These are phyloP conservation scores for Pelargonium citronellum DNA, from an alignment of 441 rosid genomes.

Conservation along the genomic window DNA sequence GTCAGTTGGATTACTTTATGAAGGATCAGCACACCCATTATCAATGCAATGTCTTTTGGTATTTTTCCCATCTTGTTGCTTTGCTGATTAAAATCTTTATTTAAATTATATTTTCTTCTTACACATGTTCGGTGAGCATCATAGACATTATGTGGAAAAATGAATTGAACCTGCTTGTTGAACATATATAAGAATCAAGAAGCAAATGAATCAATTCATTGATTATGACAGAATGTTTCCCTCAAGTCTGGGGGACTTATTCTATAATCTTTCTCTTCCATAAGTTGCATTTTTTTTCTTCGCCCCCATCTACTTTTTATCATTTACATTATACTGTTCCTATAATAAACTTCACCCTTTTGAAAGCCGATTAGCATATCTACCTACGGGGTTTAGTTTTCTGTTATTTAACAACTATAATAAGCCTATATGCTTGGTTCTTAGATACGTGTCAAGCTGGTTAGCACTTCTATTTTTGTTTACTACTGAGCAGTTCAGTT, in stretches of 20 bases:
- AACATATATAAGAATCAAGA: background rate
- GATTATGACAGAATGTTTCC: background rate
- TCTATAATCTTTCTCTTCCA: background rate
- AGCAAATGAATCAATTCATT: background rate
- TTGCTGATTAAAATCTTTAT: constrained; percentile 4
- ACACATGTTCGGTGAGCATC: background rate
- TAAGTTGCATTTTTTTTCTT: background rate
- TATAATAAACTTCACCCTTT: background rate
- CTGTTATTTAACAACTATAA: background rate
- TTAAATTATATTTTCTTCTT: background rate
- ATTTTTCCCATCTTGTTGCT: constrained; percentile 18
- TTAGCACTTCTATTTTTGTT: no score
- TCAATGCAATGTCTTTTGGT: constrained; percentile 91
- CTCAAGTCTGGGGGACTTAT: background rate
- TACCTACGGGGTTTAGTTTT: background rate
- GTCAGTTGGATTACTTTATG: constrained; percentile 88
- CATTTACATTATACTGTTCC: background rate
- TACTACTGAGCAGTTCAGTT: background rate
- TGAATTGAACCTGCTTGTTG: background rate
- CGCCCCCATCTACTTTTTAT: background rate
- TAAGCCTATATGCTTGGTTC: background rate
- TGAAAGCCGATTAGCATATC: constrained; percentile 13
- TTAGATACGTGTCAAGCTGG: background rate
- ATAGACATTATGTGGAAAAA: background rate
- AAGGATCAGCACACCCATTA: constrained; percentile 91